Evolutionary conservation across 148 eudicot genomes (phyloP).

Genomic region (Oxyria digyna): DNA sequence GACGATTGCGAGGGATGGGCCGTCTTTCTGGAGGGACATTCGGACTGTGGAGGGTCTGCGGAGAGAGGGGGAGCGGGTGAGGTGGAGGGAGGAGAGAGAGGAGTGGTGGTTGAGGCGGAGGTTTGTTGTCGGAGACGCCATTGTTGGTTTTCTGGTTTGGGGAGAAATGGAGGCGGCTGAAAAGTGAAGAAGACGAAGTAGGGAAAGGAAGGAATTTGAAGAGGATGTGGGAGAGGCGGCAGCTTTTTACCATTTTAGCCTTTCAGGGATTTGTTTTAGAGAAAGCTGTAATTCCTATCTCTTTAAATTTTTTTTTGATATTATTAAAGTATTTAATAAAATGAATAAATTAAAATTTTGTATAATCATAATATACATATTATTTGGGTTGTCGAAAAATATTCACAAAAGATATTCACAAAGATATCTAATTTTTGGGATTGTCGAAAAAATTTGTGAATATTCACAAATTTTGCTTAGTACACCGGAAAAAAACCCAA

Average conservation of each 20-base stretch:
- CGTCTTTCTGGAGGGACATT: constrained; percentile 43
- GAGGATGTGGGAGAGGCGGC: background rate
- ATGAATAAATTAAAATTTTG: no score
- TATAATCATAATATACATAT: no score
- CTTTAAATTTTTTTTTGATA: background rate
- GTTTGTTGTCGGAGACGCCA: constrained; percentile 3
- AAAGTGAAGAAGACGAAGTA: background rate
- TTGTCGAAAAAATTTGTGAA: no score
- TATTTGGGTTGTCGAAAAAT: no score
- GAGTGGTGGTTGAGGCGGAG: constrained; percentile 1
- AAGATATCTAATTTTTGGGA: no score
- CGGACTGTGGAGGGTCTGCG: constrained; percentile 19
- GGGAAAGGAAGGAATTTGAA: background rate
- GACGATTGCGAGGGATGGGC: constrained; percentile 66
- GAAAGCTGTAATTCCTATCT: no score
- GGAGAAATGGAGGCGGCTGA: background rate
- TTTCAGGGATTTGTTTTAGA: no score
- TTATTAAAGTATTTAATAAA: no score
- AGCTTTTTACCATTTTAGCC: constrained; percentile 3
- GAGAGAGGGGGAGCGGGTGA: constrained; percentile 8
- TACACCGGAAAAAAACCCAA: no score
- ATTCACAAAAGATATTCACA: no score
- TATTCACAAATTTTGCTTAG: no score
- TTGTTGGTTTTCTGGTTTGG: background rate
- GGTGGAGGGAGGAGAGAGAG: constrained; percentile 4